Base-by-base conservation (phyloP, 306 rosid genomes). In the Erythrophleum fordii region DNA sequence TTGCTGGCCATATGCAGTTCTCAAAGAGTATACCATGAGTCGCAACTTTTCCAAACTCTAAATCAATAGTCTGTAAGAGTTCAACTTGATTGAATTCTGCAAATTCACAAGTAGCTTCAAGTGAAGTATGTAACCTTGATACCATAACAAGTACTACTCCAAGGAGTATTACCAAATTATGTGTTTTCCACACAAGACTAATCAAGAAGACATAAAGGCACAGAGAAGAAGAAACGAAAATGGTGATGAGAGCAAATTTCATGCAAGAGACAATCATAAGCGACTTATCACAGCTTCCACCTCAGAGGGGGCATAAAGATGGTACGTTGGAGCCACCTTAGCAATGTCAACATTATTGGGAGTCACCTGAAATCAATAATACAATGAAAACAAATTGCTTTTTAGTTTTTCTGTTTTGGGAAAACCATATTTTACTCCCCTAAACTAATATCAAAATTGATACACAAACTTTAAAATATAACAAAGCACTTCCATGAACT, bases 291-390 rank as follows among this genome's bases (percentile, higher is more conserved):
- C 98, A 14, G 91, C 93, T 88, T 95, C 98, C 87, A 95, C 99
- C 84, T 93, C 98, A 39, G 96, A 8, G 1, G 99, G 98, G 35
- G 93, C 84, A 75, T 93, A 95, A 45, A 95, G 90, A 85, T 93
- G 99, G 62, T 95, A 95, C 11, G 89, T 76, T 28, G 97, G 97
- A 65, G 97, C 72, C 76, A 95, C 99, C 92, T 87, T 95, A 1
- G 98, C 98, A 41, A 95, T 93, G 71, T 95, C 99, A n/a, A 93
- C 99, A 20, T 95, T 95, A 73, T 89, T 93, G 31, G 99, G 99
- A 65, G 99, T 95, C 84, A 95, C 98, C 99, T 93, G 76, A 20
- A n/a, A n/a, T 35, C 37, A 67, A 55, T 73, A 44, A 49, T 25
- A 44, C 67, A 78, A 49, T 28, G 39, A 10, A 81, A 46, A 35